phyloP scores from a whole-genome alignment of 2,329 filamentous ascomycete species.

The Sporothrix euskadiensis region DNA sequence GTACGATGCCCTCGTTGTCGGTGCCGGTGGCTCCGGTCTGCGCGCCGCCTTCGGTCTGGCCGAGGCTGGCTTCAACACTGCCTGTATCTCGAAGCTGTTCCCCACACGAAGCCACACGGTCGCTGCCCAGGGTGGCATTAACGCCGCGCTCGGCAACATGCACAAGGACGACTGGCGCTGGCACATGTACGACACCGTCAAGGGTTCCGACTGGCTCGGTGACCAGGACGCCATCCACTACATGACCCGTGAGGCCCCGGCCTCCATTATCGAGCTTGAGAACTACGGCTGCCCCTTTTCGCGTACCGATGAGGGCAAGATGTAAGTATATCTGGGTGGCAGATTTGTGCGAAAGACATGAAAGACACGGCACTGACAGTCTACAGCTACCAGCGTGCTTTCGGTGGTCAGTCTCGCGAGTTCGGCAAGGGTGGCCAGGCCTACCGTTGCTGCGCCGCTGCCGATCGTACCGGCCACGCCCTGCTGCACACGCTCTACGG shows the following conservation, averaged over 20 bases:
- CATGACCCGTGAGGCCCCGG: slow-evolving; percentile 93
- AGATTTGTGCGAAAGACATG: background rate
- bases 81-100: slow-evolving; percentile 85
- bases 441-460: slow-evolving; percentile 94
- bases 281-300: slow-evolving; percentile 98
- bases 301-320: slow-evolving; percentile 92
- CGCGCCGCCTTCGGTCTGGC: slow-evolving; percentile 83
- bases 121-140: slow-evolving; percentile 80
- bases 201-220: slow-evolving; percentile 95
- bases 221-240: slow-evolving; percentile 98
- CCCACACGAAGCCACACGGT: slow-evolving; percentile 84
- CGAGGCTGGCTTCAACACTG: slow-evolving; percentile 86
- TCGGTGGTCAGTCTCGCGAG: slow-evolving; percentile 94
- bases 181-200: slow-evolving; percentile 99
- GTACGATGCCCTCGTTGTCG: slow-evolving; percentile 95
- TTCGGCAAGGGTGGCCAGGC: slow-evolving; percentile 97
- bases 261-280: slow-evolving; percentile 90
- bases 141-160: slow-evolving; percentile 90
- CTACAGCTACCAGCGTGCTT: slow-evolving; percentile 87
- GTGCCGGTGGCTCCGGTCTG: slow-evolving; percentile 77
- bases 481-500: slow-evolving; percentile 98
- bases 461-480: slow-evolving; percentile 94
- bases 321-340: slow-evolving; percentile 54
- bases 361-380: background rate
- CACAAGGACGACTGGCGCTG: slow-evolving; percentile 98